phyloP scores from a whole-genome alignment of 129 eudicot species.

The Kitagawia praeruptora region DNA sequence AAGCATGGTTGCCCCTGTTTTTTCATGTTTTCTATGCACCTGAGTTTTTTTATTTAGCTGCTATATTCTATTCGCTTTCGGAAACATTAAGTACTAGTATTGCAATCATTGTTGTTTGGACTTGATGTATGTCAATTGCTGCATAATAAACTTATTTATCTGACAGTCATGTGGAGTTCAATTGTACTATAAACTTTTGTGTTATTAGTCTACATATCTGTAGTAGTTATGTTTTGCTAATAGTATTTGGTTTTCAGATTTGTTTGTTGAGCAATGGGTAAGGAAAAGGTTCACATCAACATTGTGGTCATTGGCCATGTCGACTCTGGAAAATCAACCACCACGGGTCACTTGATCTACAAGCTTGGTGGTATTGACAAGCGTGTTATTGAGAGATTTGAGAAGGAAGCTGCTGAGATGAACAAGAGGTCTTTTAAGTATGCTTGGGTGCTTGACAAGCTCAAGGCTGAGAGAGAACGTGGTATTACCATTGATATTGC shows the following conservation, averaged over 20 bases:
- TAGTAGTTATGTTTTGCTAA: not conserved
- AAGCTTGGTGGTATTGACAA: constrained; percentile 52
- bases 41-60: too few relatives aligned
- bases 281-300: not conserved
- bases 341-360: constrained; percentile 43
- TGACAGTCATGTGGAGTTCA: not conserved
- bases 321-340: constrained; percentile 15
- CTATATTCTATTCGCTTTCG: not conserved
- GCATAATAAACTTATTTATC: not conserved
- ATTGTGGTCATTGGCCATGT: constrained; percentile 3
- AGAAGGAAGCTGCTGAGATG: constrained; percentile 56
- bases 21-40: too few relatives aligned
- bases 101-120: not conserved
- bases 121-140: not conserved
- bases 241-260: not conserved
- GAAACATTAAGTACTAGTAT: not conserved
- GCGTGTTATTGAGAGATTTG: constrained; percentile 51
- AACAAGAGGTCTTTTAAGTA: constrained; percentile 57
- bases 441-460: constrained; percentile 56
- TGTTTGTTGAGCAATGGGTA: not conserved
- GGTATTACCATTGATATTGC: constrained; percentile 55
- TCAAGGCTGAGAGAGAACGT: constrained; percentile 54
- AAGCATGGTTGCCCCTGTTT: not conserved
- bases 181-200: not conserved
- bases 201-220: too few relatives aligned